Percentiles rank a stretch among this genome's conserved stretches.
phyloP scores from a whole-genome alignment of 306 rosid species.

The Pueraria montana region DNA sequence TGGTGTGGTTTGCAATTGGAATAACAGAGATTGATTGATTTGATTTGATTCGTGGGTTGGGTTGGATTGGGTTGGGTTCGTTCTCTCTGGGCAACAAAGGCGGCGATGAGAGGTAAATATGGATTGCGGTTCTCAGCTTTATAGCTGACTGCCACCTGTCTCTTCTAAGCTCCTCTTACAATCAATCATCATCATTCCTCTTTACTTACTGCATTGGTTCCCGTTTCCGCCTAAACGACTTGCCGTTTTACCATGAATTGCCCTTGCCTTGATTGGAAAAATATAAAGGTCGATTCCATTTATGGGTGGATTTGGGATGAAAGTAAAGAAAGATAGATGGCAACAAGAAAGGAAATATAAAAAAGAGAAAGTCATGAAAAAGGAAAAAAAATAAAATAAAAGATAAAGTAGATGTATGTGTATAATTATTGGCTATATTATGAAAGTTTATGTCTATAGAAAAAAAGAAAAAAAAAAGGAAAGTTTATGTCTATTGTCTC shows the following conservation, averaged over 20 bases:
- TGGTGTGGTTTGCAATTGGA: neutral
- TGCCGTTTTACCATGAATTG: neutral
- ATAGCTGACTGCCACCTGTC: slow-evolving; percentile 52
- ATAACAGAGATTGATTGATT: neutral
- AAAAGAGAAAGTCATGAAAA: too few species aligned
- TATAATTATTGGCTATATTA: too few species aligned
- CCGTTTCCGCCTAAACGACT: neutral
- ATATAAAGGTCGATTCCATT: neutral
- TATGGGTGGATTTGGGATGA: too few species aligned
- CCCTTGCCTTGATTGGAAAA: neutral
- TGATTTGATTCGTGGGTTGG: neutral
- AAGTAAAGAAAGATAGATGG: too few species aligned
- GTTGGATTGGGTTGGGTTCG: neutral
- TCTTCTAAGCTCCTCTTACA: neutral
- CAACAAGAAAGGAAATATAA: too few species aligned
- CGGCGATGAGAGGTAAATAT: slow-evolving; percentile 61
- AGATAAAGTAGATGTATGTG: too few species aligned
- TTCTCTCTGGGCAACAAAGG: slow-evolving; percentile 51
- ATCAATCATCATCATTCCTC: too few species aligned
- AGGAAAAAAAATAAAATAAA: too few species aligned
- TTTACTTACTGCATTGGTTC: neutral
- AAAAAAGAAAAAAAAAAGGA: too few species aligned
- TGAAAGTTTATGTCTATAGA: too few species aligned
- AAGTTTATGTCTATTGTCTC: too few species aligned
- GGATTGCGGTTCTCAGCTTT: slow-evolving; percentile 41